Evolutionary conservation across 768 basidiomycete species (phyloP).

Genomic region (Tephrocybe rancida): DNA sequence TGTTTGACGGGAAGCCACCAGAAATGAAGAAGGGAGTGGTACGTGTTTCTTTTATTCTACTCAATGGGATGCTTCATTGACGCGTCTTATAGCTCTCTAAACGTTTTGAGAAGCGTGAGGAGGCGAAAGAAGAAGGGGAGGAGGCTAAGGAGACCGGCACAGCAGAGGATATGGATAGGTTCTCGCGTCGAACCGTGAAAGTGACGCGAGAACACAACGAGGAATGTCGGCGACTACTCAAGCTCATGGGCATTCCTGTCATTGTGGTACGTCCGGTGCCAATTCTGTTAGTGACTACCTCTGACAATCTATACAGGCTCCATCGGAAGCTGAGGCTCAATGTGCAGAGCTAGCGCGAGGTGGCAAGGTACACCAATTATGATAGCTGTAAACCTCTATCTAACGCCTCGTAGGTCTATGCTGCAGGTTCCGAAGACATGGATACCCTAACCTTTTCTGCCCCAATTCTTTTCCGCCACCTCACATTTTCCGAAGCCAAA

Average conservation of each 20-base stretch:
- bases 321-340: constrained; percentile 98
- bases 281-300: not conserved
- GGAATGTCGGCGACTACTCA: constrained; percentile 85
- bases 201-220: constrained; percentile 97
- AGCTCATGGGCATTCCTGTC: constrained; percentile 96
- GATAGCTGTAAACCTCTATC: not conserved
- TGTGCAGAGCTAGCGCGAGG: constrained; percentile 98
- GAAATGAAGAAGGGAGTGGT: constrained; percentile 97
- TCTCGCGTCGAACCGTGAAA: constrained; percentile 88
- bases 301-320: constrained; percentile 60
- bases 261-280: constrained; percentile 64
- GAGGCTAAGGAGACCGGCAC: constrained; percentile 98
- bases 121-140: constrained; percentile 92
- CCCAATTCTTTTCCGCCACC: constrained; percentile 90
- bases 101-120: constrained; percentile 88
- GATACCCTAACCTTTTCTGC: constrained; percentile 96
- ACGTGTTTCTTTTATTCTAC: constrained; percentile 34
- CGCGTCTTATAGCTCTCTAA: constrained; percentile 75
- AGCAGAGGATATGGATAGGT: constrained; percentile 88
- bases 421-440: constrained; percentile 99
- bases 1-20: constrained; percentile 98
- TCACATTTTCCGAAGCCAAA: constrained; percentile 97
- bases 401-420: constrained; percentile 70
- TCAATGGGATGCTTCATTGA: not conserved
- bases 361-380: constrained; percentile 63